These are phyloP conservation scores for Saccharomycopsis vini DNA, from an alignment of 805 yeast genomes.

Conservation along the genomic window DNA sequence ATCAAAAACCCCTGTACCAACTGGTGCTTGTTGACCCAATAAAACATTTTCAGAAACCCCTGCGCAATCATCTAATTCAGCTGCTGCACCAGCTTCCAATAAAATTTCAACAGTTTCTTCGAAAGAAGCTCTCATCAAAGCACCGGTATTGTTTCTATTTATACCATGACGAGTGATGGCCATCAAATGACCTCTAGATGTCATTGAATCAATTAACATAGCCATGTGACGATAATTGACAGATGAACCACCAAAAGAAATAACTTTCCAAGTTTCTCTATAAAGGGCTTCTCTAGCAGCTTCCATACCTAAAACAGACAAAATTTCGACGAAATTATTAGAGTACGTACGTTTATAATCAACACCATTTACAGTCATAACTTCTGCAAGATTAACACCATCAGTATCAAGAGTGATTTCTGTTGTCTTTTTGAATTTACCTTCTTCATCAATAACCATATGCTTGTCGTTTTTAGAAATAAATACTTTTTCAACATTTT, in stretches of 20 bases:
- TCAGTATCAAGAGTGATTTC: constrained; percentile 99
- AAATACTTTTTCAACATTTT: constrained; percentile 83
- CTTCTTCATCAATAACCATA: constrained; percentile 54
- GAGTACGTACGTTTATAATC: constrained; percentile 87
- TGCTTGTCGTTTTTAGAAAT: constrained; percentile 36
- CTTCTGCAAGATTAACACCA: constrained; percentile 93
- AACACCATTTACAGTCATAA: constrained; percentile 90
- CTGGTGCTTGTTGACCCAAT: constrained; percentile 96
- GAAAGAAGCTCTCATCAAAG: constrained; percentile 97
- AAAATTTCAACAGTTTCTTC: constrained; percentile 98
- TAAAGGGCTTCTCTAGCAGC: constrained; percentile 94
- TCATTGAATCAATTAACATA: constrained; percentile 93
- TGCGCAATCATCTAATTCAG: constrained; percentile 94
- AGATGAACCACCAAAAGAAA: constrained; percentile 99
- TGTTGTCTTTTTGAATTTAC: constrained; percentile 80
- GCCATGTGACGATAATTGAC: constrained; percentile 99
- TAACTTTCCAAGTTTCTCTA: constrained; percentile 91
- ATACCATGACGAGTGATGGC: constrained; percentile 99
- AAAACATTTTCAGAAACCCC: constrained; percentile 98
- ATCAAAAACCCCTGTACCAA: constrained; percentile 97
- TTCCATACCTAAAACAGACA: constrained; percentile 94
- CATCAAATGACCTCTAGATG: constrained; percentile 95
- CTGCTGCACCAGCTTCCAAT: constrained; percentile 96
- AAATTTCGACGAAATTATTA: constrained; percentile 90
- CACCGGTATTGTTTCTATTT: constrained; percentile 97